Conservation (phyloP, 2,329 filamentous ascomycete species). For the Calonectria crousiana region DNA sequence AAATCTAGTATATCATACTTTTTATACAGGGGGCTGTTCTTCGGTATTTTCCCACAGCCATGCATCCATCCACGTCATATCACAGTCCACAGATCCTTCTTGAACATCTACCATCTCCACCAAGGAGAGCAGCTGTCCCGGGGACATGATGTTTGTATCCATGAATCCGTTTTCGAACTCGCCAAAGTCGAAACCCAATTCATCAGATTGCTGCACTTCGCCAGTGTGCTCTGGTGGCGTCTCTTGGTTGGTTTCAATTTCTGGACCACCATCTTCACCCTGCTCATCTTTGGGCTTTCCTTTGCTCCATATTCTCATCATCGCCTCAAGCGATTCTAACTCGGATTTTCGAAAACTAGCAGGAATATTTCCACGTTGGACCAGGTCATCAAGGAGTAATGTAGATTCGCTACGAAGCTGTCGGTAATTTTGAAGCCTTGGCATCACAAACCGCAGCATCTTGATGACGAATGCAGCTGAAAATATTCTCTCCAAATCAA, state of each 20-base stretch:
- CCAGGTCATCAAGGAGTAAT: constrained; percentile 18
- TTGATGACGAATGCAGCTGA: constrained; percentile 20
- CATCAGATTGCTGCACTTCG: background rate
- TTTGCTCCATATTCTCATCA: constrained; percentile 19
- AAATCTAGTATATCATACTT: background rate
- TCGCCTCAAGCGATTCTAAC: constrained; percentile 13
- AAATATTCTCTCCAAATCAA: constrained; percentile 25
- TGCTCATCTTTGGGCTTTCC: background rate
- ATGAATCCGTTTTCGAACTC: background rate
- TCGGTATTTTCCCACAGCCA: constrained; percentile 19
- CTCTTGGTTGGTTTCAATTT: background rate
- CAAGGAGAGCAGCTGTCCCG: constrained; percentile 11
- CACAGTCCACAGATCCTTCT: background rate
- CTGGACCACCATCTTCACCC: background rate
- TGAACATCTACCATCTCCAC: constrained; percentile 21
- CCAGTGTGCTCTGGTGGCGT: background rate
- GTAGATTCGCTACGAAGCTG: constrained; percentile 1
- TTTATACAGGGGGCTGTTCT: background rate
- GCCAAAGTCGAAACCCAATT: background rate
- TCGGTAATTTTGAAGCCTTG: constrained; percentile 10
- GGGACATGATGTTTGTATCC: constrained; percentile 11
- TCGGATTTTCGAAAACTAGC: constrained; percentile 19
- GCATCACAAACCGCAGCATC: constrained; percentile 19
- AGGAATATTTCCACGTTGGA: constrained; percentile 15
- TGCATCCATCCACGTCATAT: constrained; percentile 20